phyloP scores from a whole-genome alignment of 2,329 filamentous ascomycete species.

The Aspergillus tamarii region DNA sequence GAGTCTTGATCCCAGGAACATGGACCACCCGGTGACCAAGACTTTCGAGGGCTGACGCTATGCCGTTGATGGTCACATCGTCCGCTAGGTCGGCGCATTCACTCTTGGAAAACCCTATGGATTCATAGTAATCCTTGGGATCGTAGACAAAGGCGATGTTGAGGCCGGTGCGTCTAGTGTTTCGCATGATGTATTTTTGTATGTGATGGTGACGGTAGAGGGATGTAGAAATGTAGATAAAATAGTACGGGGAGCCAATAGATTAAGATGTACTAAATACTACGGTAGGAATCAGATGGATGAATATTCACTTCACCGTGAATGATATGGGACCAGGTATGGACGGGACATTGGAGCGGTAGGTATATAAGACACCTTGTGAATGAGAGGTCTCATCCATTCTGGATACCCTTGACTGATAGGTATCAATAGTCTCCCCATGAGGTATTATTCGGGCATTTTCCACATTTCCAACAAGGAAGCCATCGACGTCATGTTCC shows the following conservation, averaged over 20 bases:
- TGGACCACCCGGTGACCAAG: constrained; percentile 19
- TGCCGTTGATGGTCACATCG: constrained; percentile 18
- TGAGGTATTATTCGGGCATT: background rate
- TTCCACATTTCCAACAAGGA: background rate
- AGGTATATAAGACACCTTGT: background rate
- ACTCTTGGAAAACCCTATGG: constrained; percentile 14
- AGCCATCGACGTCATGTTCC: background rate
- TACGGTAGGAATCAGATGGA: background rate
- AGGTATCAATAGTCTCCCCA: background rate
- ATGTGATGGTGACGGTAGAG: background rate
- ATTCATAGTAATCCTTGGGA: constrained; percentile 15
- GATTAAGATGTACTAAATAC: background rate
- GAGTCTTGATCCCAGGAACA: constrained; percentile 19
- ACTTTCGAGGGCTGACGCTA: constrained; percentile 16
- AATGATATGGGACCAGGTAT: background rate
- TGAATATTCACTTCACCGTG: background rate
- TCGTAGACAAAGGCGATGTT: constrained; percentile 21
- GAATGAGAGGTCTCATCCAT: background rate
- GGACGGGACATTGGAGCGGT: background rate
- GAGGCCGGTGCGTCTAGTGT: background rate
- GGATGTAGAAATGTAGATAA: background rate
- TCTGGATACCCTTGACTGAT: too few species aligned
- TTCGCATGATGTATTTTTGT: background rate
- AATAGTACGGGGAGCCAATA: background rate
- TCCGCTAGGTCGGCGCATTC: constrained; percentile 22